Evolutionary conservation across 345 rosid species (phyloP), one percentile per base, ranked within the genome.

Genomic region (Hibiscus mutabilis): DNA sequence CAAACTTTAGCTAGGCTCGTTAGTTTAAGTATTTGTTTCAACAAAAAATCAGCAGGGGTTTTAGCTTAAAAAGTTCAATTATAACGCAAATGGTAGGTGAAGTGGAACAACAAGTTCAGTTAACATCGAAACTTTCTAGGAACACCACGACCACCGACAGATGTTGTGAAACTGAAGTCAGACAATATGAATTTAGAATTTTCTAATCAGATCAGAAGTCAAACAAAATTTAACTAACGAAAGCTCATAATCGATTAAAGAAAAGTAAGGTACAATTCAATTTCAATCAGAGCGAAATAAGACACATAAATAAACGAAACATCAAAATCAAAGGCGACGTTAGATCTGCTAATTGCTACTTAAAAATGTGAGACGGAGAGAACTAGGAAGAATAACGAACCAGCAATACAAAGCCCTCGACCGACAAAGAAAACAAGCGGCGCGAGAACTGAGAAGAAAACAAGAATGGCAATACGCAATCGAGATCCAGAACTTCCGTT

Each of bases 361-460:
- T 37, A 25, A 40, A 19, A 13, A 5, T 13, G 31, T 60, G 55
- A 37, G 47, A 2, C 13, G 14, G 14, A 8, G 31, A n/a, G n/a
- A 40, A 40, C 11, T 31, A 61, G 31, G 2, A 2, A 58, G 60
- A 19, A 25, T 25, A 64, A 18, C 86, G 19, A 63, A 89, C 95
- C 91, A 49, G 62, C 65, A 2, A 84, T 5, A 79, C 78, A 79
- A 15, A 88, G 83, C 49, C 93, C 89, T 53, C 87, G 82, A 63
- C 93, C 89, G 68, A 85, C 79, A 58, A 86, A 87, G 97, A 93
- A 88, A 40, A 78, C 76, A 49, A 91, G 76, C 37, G 92, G 91
- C 14, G 88, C 82, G 46, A 93, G 78, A 53, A 88, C 78, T 42
- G 84, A 85, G 84, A 86, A 87, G 97, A 93, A 88, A 40, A 78